Conservation (phyloP, 345 rosid species). For the Salix dunnii region DNA sequence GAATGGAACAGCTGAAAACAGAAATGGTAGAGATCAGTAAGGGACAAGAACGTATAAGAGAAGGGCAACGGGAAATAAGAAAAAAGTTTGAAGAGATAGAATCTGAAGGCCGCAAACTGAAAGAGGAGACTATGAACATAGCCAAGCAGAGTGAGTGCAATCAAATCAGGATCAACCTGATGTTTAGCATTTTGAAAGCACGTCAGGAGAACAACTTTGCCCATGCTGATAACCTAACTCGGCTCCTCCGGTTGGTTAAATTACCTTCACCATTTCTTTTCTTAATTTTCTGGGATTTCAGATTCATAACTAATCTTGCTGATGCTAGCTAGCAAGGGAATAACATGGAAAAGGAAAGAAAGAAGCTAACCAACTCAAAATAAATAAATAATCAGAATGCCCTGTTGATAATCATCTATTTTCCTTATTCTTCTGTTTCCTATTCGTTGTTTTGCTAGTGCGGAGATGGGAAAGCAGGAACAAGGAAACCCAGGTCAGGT, state of each 20-base stretch:
- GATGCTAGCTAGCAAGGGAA: too few species aligned
- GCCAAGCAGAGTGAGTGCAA: not conserved
- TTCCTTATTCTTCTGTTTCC: too few species aligned
- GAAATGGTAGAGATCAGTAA: not conserved
- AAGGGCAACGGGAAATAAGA: not conserved
- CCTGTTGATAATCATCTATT: not conserved
- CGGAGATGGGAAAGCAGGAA: not conserved
- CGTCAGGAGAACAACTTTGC: not conserved
- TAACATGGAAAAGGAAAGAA: too few species aligned
- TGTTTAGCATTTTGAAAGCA: not conserved
- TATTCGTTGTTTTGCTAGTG: not conserved
- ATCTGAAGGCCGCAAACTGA: not conserved
- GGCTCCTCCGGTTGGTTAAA: not conserved
- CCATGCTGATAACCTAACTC: not conserved
- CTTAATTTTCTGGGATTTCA: not conserved
- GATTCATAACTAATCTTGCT: not conserved
- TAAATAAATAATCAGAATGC: not conserved
- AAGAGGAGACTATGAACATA: not conserved
- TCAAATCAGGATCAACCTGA: not conserved
- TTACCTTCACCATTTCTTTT: not conserved
- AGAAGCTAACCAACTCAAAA: not conserved
- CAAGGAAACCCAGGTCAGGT: not conserved
- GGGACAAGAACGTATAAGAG: not conserved
- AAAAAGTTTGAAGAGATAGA: not conserved
- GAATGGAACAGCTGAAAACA: not conserved